Evolutionary conservation across 495 filamentous ascomycete genomes (phyloP).

Genomic region (Penicillium robsamsonii): DNA sequence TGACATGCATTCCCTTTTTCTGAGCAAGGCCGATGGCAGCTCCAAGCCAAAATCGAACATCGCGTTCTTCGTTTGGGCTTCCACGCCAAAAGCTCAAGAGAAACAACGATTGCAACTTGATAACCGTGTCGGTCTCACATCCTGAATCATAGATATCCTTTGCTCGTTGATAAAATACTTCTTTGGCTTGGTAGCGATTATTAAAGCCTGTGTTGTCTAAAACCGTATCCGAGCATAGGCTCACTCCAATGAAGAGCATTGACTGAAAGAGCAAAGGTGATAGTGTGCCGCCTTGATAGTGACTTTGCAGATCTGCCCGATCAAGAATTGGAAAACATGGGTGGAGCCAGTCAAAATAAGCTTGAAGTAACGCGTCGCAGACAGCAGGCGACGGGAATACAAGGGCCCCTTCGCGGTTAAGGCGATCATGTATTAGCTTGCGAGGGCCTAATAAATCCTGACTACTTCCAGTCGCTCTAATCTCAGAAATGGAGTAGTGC

Average conservation of each 20-base stretch:
- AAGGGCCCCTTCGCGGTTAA: constrained; percentile 38
- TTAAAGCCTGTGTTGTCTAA: constrained; percentile 32
- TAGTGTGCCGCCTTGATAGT: constrained; percentile 29
- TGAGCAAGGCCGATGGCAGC: constrained; percentile 41
- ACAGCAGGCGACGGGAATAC: constrained; percentile 34
- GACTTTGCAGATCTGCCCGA: constrained; percentile 23
- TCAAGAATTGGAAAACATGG: constrained; percentile 46
- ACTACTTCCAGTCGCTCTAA: constrained; percentile 10
- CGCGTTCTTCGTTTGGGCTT: constrained; percentile 39
- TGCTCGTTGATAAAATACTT: constrained; percentile 39
- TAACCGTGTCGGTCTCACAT: constrained; percentile 39
- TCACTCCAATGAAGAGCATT: constrained; percentile 46
- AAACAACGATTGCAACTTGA: constrained; percentile 41
- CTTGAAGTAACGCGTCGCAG: constrained; percentile 32
- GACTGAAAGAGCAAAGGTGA: constrained; percentile 42
- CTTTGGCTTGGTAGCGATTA: constrained; percentile 40
- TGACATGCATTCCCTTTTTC: constrained; percentile 47
- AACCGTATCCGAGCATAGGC: constrained; percentile 35
- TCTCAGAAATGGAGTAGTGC: constrained; percentile 37
- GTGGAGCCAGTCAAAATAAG: constrained; percentile 49
- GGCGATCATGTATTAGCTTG: constrained; percentile 24
- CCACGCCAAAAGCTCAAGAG: constrained; percentile 46
- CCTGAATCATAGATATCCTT: constrained; percentile 47
- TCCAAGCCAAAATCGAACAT: constrained; percentile 45
- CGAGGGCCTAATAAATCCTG: constrained; percentile 17